A percentile compares a stretch with the other conserved stretches of the same genome.
Evolutionary conservation across 768 basidiomycete genomes (phyloP).

Genomic region (Tylopilus cervinicoccineus): DNA sequence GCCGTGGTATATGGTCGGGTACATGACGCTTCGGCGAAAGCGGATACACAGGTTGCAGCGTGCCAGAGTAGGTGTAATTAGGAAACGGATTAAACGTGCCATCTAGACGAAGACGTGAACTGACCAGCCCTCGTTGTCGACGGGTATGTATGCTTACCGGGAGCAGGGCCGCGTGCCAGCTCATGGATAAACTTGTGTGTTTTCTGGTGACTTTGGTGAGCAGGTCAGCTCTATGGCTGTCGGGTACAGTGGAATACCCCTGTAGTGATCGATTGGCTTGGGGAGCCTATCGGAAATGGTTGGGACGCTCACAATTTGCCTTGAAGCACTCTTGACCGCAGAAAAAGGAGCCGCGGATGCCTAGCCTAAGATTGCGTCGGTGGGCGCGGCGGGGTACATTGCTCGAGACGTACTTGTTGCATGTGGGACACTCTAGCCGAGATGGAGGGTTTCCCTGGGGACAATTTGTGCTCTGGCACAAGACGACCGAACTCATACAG

Average conservation of each 20-base stretch:
- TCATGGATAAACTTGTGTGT: constrained; percentile 76
- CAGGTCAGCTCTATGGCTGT: background rate
- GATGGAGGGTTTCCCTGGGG: constrained; percentile 83
- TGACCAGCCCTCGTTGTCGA: background rate
- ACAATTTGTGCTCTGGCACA: constrained; percentile 69
- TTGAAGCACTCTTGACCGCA: constrained; percentile 98
- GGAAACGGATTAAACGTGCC: constrained; percentile 80
- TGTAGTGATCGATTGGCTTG: constrained; percentile 2
- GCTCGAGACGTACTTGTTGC: constrained; percentile 66
- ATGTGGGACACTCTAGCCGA: constrained; percentile 88
- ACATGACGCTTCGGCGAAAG: constrained; percentile 72
- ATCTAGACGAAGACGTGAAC: constrained; percentile 39
- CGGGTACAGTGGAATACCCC: constrained; percentile 20
- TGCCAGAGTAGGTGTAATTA: constrained; percentile 73
- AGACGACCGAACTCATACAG: constrained; percentile 39
- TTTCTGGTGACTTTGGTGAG: constrained; percentile 49
- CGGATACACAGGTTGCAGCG: constrained; percentile 83
- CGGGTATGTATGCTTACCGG: constrained; percentile 8
- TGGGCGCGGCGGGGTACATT: background rate
- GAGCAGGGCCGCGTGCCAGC: constrained; percentile 38
- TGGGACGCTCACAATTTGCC: constrained; percentile 67
- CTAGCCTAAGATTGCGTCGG: constrained; percentile 49
- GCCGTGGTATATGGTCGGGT: constrained; percentile 78
- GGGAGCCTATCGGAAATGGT: background rate
- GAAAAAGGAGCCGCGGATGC: constrained; percentile 83